A percentile compares a stretch with the other conserved stretches of the same genome.
These are phyloP conservation scores for Aspergillus sp. DNA, from an alignment of 2,329 filamentous ascomycete genomes.

Conservation along the genomic window DNA sequence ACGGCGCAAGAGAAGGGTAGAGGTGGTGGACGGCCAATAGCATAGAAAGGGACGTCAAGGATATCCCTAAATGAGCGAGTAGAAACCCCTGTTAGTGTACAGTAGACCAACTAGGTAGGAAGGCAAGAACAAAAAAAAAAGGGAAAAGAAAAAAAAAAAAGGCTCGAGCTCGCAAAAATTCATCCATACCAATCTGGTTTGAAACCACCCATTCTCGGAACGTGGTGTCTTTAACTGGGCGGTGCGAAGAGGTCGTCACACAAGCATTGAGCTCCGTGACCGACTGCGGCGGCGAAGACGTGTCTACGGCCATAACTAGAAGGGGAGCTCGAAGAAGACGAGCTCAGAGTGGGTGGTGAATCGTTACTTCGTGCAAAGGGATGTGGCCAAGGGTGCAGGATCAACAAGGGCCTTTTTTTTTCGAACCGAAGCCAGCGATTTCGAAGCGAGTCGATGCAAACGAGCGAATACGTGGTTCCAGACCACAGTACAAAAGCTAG, in stretches of 20 bases:
- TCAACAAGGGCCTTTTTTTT: neutral
- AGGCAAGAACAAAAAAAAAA: neutral
- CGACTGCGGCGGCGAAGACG: conserved; percentile 27
- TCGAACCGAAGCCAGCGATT: neutral
- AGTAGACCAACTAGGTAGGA: neutral
- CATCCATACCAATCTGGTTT: conserved; percentile 73
- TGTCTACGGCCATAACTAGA: conserved; percentile 37
- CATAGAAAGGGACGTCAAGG: conserved; percentile 80
- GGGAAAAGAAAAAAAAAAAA: neutral
- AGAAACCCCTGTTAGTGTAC: conserved; percentile 2
- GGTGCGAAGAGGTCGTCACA: conserved; percentile 33
- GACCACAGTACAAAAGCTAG: conserved; percentile 9
- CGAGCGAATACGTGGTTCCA: conserved; percentile 16
- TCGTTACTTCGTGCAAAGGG: conserved; percentile 6
- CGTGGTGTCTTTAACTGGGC: conserved; percentile 38
- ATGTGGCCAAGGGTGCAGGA: conserved; percentile 6
- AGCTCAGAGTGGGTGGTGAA: conserved; percentile 9
- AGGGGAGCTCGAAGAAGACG: conserved; percentile 11
- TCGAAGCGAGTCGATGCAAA: neutral
- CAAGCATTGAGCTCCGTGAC: conserved; percentile 42
- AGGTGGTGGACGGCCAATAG: conserved; percentile 78
- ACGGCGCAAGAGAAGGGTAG: conserved; percentile 74
- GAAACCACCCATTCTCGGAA: conserved; percentile 66
- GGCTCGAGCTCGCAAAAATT: neutral
- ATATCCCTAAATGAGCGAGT: conserved; percentile 61